Evolutionary conservation across 495 filamentous ascomycete genomes (phyloP), one percentile per base, ranked within the genome.

Genomic region (Tricharina praecox): DNA sequence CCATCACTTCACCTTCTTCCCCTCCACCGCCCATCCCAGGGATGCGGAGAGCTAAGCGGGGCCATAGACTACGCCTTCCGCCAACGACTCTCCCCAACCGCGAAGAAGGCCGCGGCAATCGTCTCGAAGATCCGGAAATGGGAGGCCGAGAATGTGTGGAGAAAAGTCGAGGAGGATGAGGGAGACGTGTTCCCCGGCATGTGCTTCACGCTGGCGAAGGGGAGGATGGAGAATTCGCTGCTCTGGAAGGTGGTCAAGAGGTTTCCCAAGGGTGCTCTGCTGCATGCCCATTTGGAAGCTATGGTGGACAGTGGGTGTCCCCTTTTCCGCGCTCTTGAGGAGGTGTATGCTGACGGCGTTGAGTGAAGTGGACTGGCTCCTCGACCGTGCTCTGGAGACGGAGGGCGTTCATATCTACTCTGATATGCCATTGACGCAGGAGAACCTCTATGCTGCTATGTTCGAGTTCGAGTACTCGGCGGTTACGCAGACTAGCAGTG

Each of bases 221-320:
- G 76, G 19, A 69, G 74, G 8, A 85, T 93, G 76, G 82, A 88
- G 60, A 68, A 69, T 52, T 86, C 82, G 4, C 78, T 77, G 54
- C 69, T 94, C 8, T 96, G 85, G 84, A 71, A 73, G 51, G 90
- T 95, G 45, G 73, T 94, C 3, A 70, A 77, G 40, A 71, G 66
- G 35, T 82, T 97, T 81, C 90, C 90, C 18, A 96, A 97, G 60
- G 90, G 90, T 3, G 76, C 81, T 3, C 70, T 96, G 7, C 63
- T 96, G 45, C 87, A 95, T 64, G 81, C 85, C 4, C 85, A 95
- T 64, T 63, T 90, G 45, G 80, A 90, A 59, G 83, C 85, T 50
- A 88, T 93, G 78, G 80, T 90, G 41, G 83, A 94, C 56, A 59
- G 57, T 59, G 34, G 16, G 34, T 37, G 34, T 4, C 4, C 7